Percentiles rank a stretch among this genome's conserved stretches.
Evolutionary conservation across 345 rosid species (phyloP).

Genomic region (Eucalyptus erythrocorys): DNA sequence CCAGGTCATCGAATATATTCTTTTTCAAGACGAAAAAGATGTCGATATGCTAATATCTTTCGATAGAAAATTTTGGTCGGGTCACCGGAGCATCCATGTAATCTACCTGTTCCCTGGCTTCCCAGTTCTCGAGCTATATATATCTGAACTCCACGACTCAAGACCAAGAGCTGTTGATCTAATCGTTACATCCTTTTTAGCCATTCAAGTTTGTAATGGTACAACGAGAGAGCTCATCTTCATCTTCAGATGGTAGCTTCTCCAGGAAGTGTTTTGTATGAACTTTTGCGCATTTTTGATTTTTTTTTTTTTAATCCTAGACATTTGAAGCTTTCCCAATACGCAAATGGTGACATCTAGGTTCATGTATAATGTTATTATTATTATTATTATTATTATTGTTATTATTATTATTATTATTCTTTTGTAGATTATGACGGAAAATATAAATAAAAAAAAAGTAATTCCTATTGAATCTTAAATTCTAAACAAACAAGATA

Average conservation of each 20-base stretch:
- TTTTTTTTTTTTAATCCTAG: background rate
- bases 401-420: background rate
- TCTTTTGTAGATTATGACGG: background rate
- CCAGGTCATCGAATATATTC: background rate
- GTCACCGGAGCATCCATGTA: background rate
- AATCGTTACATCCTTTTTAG: background rate
- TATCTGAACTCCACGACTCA: background rate
- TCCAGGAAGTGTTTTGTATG: background rate
- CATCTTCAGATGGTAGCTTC: background rate
- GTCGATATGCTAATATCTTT: background rate
- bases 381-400: background rate
- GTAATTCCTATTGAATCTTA: background rate
- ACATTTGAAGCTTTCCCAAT: background rate
- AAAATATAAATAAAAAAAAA: background rate
- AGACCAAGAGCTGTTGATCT: background rate
- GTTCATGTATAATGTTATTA: fast-evolving
- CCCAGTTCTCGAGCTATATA: too few species aligned
- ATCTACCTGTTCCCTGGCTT: too few species aligned
- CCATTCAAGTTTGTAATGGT: background rate
- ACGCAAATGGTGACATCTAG: background rate
- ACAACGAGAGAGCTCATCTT: background rate
- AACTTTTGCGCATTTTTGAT: background rate
- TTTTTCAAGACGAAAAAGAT: background rate
- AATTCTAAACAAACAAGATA: background rate
- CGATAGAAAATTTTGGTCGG: background rate